Base-by-base conservation (phyloP, 2,329 filamentous ascomycete genomes). In the Cercospora sp. region DNA sequence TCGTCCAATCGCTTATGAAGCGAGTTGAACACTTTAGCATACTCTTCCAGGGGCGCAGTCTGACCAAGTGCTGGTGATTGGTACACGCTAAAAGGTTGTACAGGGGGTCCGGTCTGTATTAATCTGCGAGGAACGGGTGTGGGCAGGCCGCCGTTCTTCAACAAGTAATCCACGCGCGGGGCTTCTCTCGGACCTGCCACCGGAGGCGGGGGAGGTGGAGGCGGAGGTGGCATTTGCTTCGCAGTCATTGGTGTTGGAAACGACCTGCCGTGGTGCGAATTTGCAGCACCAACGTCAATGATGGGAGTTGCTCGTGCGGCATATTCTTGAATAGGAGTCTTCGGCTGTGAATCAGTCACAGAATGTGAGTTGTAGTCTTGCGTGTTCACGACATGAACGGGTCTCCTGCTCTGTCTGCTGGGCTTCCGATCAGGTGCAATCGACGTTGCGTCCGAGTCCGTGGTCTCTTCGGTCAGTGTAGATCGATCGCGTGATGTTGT, bases 121-220 rank as follows among this genome's bases (percentile, higher is more conserved):
- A 97, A 88, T 68, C 88, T 88, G 73, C 90, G 91, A 0, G 93
- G 89, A 0, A 95, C 86, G 0, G 88, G 84, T 55, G 90, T 86
- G 23, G 88, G 80, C 18, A 98, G 82, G 0, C 94, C 94, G 45
- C 94, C 94, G 78, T 97, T 90, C 74, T 95, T 92, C 64, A 97
- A 85, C 18, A 98, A 84, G 77, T 98, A 98, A 78, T 98, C 94
- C 18, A 98, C 93, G 69, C 92, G 88, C 0, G 94, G 94, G 12
- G 89, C 86, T 48, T 93, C 89, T 53, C 90, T 84, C 40, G 87
- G 84, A 48, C 85, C 72, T 62, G 89, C 82, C 72, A 89, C 86
- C 8, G 93, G 87, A 0, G 91, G 89, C 0, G 92, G 90, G 2
- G 91, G 93, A 0, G 93, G 93, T 0, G 92, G 92, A 1, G 92